A percentile compares a stretch with the other conserved stretches of the same genome.
Evolutionary conservation across 331 rosid species (phyloP).

Genomic region (Malus hybrid): DNA sequence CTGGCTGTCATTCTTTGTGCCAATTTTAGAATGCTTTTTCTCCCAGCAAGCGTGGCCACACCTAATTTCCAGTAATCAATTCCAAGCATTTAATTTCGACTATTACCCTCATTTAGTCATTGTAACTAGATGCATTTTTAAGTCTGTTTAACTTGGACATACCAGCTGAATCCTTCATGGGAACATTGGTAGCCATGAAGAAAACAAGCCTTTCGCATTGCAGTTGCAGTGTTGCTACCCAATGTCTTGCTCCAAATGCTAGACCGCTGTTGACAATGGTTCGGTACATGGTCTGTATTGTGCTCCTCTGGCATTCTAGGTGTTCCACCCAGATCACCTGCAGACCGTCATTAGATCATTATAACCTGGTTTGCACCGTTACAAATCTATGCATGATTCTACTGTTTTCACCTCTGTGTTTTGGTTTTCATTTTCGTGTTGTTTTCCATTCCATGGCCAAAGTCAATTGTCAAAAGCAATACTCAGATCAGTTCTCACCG

Average conservation of each 20-base stretch:
- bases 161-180: conserved; percentile 93
- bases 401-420: conserved; percentile 13
- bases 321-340: conserved; percentile 96
- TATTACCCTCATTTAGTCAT: background rate
- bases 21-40: conserved; percentile 84
- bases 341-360: background rate
- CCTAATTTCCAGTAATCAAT: conserved; percentile 33
- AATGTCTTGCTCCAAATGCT: conserved; percentile 92
- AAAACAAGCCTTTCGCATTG: conserved; percentile 90
- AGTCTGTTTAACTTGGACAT: background rate
- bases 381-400: background rate
- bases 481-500: background rate
- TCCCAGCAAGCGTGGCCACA: conserved; percentile 87
- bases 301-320: conserved; percentile 72
- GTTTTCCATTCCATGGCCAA: conserved; percentile 21
- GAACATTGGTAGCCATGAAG: conserved; percentile 98
- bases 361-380: background rate
- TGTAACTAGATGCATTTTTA: background rate
- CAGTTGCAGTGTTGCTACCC: conserved; percentile 84
- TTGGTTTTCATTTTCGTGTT: conserved; percentile 14
- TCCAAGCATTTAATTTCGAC: background rate
- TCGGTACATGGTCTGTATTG: conserved; percentile 68
- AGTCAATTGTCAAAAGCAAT: conserved; percentile 4
- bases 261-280: conserved; percentile 67
- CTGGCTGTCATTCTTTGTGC: conserved; percentile 87